Base-by-base conservation (phyloP, 1,284 basidiomycete genomes). In the Trichosporon asahii region DNA sequence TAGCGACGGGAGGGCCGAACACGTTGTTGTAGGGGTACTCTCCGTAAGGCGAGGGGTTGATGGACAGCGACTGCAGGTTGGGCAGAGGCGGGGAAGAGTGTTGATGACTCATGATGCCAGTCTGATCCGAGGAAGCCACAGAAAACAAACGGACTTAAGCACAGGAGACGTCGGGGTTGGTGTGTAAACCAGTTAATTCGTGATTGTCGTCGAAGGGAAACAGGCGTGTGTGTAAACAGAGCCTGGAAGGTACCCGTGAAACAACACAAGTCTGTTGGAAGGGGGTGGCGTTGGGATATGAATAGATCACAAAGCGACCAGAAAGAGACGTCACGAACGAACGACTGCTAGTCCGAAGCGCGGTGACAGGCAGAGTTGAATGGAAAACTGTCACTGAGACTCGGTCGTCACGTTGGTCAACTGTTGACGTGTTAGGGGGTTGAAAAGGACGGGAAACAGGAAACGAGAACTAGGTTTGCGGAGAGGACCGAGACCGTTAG, bases 1-100 rank as follows among this genome's bases (percentile, higher is more conserved):
- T 73, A 31, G 76, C 70, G 9, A 67, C 73, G 27, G 81, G 79
- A 2, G 81, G 80, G 4, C 80, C 81, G 69, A 82, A 82, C 2
- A 81, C 79, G 25, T 78, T 78, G 70, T 79, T 80, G 70, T 79
- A 82, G n/a, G 79, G 73, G 70, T 80, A 82, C 64, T 78, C 77
- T 4, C 73, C 73, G 64, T 70, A 72, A 9, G 75, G 72, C 29
- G 74, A 74, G 8, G 79, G 76, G 21, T 78, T 78, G 66, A 82
- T 77, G 65, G 76, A 76, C 18, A 82, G 71, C 11, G 75, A 64
- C 66, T 82, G 80, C 11, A 82, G 72, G 63, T 77, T 80, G 21
- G 79, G 80, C 7, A 82, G 73, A 23, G 80, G 79, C 3, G 80
- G 80, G 7, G 80, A 82, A 65, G 75, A 67, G 53, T 73, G 72